Percentiles rank a stretch among this genome's conserved stretches.
Evolutionary conservation across 345 rosid genomes (phyloP).

Genomic region (Moringa oleifera): DNA sequence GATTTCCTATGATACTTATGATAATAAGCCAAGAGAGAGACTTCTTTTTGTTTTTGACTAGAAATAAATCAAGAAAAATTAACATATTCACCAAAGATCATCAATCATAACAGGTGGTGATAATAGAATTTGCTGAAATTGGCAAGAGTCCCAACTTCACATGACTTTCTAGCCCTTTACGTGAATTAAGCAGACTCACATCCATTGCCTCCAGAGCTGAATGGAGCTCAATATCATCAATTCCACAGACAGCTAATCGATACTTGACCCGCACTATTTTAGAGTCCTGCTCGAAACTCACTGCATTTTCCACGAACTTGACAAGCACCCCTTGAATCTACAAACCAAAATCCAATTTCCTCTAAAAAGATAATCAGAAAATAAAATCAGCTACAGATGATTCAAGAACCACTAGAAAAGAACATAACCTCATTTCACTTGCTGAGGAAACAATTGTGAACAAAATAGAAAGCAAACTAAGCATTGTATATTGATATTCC

Average conservation of each 20-base stretch:
- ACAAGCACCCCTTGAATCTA: slow-evolving; percentile 88
- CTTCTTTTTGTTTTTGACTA: no score
- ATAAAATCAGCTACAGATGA: slow-evolving; percentile 15
- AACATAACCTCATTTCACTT: neutral
- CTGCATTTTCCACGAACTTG: slow-evolving; percentile 65
- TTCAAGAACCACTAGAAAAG: neutral
- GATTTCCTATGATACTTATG: no score
- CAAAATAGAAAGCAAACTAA: neutral
- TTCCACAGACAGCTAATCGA: slow-evolving; percentile 39
- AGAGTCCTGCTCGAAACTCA: slow-evolving; percentile 55
- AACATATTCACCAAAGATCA: no score
- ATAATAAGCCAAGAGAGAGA: no score
- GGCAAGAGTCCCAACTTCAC: no score
- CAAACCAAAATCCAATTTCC: slow-evolving; percentile 61
- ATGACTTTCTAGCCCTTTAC: neutral
- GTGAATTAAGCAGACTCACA: slow-evolving; percentile 34
- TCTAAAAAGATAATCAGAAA: slow-evolving; percentile 43
- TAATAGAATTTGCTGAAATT: no score
- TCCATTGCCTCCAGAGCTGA: slow-evolving; percentile 79
- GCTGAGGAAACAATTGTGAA: neutral
- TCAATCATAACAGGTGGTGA: no score
- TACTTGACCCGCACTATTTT: slow-evolving; percentile 47
- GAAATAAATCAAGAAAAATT: no score
- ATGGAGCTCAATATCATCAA: slow-evolving; percentile 46
- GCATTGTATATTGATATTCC: neutral